Conservation (phyloP, 164 flowering plant genomes). For the Cinnamomum chago region DNA sequence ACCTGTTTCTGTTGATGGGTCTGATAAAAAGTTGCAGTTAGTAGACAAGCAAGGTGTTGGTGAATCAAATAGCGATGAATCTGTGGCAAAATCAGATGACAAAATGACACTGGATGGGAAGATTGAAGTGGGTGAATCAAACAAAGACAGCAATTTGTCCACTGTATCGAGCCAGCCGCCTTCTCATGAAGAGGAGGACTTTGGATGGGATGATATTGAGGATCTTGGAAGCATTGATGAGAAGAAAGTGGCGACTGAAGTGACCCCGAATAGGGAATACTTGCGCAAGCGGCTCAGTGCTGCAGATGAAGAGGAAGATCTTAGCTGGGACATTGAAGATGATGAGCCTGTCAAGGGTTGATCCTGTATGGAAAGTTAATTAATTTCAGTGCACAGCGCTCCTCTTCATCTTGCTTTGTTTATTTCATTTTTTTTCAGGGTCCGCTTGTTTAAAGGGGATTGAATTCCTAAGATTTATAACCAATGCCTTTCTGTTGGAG, state of each 20-base stretch:
- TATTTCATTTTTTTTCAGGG: neutral
- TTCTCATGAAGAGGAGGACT: slow-evolving; percentile 60
- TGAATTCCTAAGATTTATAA: too few species aligned
- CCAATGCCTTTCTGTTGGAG: too few species aligned
- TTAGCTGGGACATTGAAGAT: slow-evolving; percentile 92
- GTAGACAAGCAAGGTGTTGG: neutral
- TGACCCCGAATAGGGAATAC: slow-evolving; percentile 39
- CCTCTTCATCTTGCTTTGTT: neutral
- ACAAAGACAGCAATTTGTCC: slow-evolving; percentile 50
- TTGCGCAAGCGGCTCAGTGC: slow-evolving; percentile 56
- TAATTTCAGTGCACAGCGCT: neutral
- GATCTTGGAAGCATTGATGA: slow-evolving; percentile 64
- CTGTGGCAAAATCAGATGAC: slow-evolving; percentile 19
- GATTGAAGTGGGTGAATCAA: slow-evolving; percentile 33
- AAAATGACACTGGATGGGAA: slow-evolving; percentile 31
- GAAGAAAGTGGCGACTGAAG: slow-evolving; percentile 25
- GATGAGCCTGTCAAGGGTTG: slow-evolving; percentile 57
- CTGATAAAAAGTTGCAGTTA: neutral
- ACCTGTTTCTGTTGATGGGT: neutral
- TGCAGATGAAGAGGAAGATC: slow-evolving; percentile 74
- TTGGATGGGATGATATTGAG: slow-evolving; percentile 96
- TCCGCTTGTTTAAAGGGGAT: too few species aligned
- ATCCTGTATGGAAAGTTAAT: slow-evolving; percentile 9
- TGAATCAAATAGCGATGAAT: slow-evolving; percentile 11
- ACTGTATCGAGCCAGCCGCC: slow-evolving; percentile 53